Percentiles rank a stretch among this genome's conserved stretches.
Conservation (phyloP, 2,329 filamentous ascomycete genomes). For the Neopestalotiopsis sp. region DNA sequence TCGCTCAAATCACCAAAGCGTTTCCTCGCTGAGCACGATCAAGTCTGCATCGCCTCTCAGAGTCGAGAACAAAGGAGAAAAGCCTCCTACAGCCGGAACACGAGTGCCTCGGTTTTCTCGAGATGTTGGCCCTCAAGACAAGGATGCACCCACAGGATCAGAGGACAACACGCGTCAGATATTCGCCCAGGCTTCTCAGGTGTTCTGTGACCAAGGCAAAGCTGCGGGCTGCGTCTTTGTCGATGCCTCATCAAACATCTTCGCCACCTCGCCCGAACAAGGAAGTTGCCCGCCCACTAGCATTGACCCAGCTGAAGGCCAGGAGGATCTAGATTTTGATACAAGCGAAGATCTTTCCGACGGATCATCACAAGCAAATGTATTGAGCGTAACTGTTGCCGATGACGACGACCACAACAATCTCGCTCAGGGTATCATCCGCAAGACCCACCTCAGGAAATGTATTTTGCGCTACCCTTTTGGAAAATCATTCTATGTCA, state of each 20-base stretch:
- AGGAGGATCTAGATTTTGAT: conserved; percentile 22
- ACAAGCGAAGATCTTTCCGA: conserved; percentile 6
- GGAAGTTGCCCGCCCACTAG: conserved; percentile 21
- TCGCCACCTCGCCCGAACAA: conserved; percentile 20
- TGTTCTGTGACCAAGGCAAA: conserved; percentile 27
- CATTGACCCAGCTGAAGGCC: conserved; percentile 11
- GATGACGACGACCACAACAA: not conserved
- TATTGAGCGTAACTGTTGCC: not conserved
- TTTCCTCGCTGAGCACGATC: not conserved
- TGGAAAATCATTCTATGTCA: conserved; percentile 30
- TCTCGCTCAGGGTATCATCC: conserved; percentile 22
- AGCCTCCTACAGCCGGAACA: not conserved
- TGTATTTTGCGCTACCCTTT: conserved; percentile 29
- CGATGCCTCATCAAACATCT: conserved; percentile 25
- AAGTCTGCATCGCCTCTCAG: not conserved
- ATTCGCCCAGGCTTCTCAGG: conserved; percentile 27
- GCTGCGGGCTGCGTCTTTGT: conserved; percentile 28
- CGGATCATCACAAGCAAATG: not conserved
- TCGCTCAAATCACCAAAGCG: conserved; percentile 4
- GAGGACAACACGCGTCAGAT: conserved; percentile 25
- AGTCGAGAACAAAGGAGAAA: not conserved
- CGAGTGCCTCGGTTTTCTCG: not conserved
- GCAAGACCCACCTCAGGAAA: conserved; percentile 26
- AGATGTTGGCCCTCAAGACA: conserved; percentile 5
- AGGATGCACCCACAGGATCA: conserved; percentile 18